Evolutionary conservation across 345 rosid genomes (phyloP), one percentile per base, ranked within the genome.

Genomic region (Euclidium syriacum): DNA sequence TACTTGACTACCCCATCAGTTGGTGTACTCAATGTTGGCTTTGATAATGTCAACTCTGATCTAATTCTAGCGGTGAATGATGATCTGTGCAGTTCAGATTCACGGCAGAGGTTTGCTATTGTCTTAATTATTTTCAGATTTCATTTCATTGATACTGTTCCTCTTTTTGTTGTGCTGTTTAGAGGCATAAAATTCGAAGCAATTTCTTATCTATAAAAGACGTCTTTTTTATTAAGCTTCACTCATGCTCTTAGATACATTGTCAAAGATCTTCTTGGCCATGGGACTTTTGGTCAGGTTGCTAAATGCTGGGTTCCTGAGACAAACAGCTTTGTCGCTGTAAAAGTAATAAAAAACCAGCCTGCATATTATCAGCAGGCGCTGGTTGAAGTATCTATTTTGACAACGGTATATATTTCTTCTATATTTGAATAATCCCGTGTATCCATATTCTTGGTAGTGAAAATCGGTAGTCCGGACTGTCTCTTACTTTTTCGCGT

Each of bases 321-420:
- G 68, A 75, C 79, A 16, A 67, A 79, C 70, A 68, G 80, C 76
- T 86, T 82, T 77, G 87, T 86, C 58, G 99, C 99, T 53, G 88
- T 95, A 55, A 95, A 95, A 79, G 90, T 95, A 73, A 95, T 95
- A 17, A 95, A 95, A 80, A 95, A 95, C 58, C 95, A 80, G 68
- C 97, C 97, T 70, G 99, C 99, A 51, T 90, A 90, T 83, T 82
- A 88, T 74, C 99, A 90, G 83, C 97, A 95, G 76, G 91, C 99
- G 36, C 74, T 90, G 71, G 96, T 95, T 75, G 97, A 95, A 84
- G 99, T 95, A 68, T 90, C 97, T 70, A 95, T 95, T 58, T 73
- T 95, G 83, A 80, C 91, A 74, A 86, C 83, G 84, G 99, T 95
- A 80, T 48, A 64, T 33, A 50, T 18, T 63, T 54, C 52, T 62